A percentile compares a stretch with the other conserved stretches of the same genome.
Conservation (phyloP, 139 green algal species). For the Mesotaenium endlicherianum region DNA sequence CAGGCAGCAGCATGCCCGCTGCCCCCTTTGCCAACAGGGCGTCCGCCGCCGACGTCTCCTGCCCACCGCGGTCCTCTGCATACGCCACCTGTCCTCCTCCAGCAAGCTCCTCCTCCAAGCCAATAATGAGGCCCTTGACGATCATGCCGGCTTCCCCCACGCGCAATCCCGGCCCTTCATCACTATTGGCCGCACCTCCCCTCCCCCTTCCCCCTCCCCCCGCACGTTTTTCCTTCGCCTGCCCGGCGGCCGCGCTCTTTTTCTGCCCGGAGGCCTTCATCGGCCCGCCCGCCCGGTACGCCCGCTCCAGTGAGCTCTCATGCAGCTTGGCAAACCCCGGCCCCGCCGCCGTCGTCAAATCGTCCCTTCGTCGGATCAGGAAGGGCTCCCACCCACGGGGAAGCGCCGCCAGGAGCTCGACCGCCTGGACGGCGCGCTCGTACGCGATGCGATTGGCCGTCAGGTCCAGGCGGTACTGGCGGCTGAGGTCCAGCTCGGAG, state of each 20-base stretch:
- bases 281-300: background rate
- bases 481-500: background rate
- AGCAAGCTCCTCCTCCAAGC: background rate
- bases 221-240: background rate
- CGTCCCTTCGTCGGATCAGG: background rate
- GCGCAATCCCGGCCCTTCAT: background rate
- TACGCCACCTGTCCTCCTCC: background rate
- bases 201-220: background rate
- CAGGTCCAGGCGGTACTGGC: slow-evolving; percentile 16
- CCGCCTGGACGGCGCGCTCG: background rate
- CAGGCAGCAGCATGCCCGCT: background rate
- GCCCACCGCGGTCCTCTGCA: background rate
- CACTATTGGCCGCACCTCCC: too few species aligned
- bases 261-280: background rate
- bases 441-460: slow-evolving; percentile 6
- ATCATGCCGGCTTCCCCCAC: background rate
- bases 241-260: background rate
- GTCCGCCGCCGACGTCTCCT: background rate
- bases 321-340: background rate
- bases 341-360: background rate
- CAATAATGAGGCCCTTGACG: background rate
- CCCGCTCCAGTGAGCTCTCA: background rate
- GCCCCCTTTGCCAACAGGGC: background rate
- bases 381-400: background rate
- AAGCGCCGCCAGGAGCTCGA: slow-evolving; percentile 2